phyloP scores from a whole-genome alignment of 768 basidiomycete genomes.

The Boletus rubropictus region DNA sequence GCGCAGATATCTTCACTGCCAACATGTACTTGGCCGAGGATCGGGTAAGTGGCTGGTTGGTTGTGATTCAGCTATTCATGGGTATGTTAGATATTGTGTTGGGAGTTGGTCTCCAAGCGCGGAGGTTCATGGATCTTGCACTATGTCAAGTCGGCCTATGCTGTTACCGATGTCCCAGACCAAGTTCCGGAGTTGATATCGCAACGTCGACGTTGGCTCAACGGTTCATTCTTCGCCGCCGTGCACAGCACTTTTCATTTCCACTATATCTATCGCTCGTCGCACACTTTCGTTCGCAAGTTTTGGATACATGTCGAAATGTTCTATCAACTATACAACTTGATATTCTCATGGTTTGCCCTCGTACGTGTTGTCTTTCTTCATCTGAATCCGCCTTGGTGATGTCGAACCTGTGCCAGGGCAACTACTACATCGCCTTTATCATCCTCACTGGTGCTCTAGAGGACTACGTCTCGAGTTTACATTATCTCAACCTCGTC shows the following conservation, averaged over 20 bases:
- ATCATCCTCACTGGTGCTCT: conserved; percentile 68
- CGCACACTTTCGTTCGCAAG: conserved; percentile 77
- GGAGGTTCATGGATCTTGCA: conserved; percentile 88
- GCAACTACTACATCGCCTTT: conserved; percentile 91
- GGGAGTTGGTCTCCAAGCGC: conserved; percentile 96
- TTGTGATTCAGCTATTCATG: conserved; percentile 1
- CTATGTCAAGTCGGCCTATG: conserved; percentile 94
- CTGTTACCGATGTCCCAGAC: conserved; percentile 90
- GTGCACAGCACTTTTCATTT: conserved; percentile 91
- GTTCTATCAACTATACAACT: conserved; percentile 83
- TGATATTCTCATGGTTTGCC: conserved; percentile 90
- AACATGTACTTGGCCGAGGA: conserved; percentile 97
- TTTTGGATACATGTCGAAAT: conserved; percentile 94
- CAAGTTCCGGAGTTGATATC: conserved; percentile 93
- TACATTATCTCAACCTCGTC: conserved; percentile 68
- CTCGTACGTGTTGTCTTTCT: conserved; percentile 42
- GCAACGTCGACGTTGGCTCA: conserved; percentile 93
- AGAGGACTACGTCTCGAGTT: conserved; percentile 54
- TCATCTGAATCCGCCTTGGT: background rate
- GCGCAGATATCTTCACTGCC: conserved; percentile 87
- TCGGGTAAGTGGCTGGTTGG: conserved; percentile 40
- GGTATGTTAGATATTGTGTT: conserved; percentile 72
- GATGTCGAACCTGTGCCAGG: conserved; percentile 35
- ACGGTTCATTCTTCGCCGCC: conserved; percentile 97
- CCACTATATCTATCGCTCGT: conserved; percentile 89